Evolutionary conservation across 768 basidiomycete species (phyloP).

Genomic region (Lyophyllum atratum): DNA sequence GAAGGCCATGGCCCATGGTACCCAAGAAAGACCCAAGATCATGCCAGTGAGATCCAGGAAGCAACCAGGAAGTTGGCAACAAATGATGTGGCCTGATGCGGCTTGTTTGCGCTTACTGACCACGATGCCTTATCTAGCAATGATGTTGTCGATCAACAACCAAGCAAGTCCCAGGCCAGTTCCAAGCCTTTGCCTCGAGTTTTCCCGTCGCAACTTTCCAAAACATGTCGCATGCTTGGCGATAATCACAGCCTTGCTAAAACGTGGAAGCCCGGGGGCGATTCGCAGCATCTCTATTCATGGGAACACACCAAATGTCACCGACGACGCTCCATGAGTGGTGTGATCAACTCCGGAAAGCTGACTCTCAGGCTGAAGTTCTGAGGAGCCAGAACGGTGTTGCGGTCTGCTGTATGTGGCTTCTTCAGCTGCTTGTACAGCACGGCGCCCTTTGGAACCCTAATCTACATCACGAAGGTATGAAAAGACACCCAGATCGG

Average conservation of each 20-base stretch:
- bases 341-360: background rate
- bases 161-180: background rate
- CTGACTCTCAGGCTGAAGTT: background rate
- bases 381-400: background rate
- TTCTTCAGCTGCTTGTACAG: background rate
- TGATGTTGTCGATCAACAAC: background rate
- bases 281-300: background rate
- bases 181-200: background rate
- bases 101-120: background rate
- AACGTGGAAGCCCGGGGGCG: background rate
- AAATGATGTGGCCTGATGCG: background rate
- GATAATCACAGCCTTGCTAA: background rate
- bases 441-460: background rate
- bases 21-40: slow-evolving; percentile 5
- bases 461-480: background rate
- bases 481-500: background rate
- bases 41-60: slow-evolving; percentile 1
- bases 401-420: background rate
- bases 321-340: background rate
- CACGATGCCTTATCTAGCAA: background rate
- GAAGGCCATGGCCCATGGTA: background rate
- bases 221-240: background rate
- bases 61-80: background rate
- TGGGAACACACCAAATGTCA: slow-evolving; percentile 1
- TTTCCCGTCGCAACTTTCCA: background rate